These are phyloP conservation scores for Prunus kanzakura DNA, from an alignment of 306 rosid genomes.

Conservation along the genomic window DNA sequence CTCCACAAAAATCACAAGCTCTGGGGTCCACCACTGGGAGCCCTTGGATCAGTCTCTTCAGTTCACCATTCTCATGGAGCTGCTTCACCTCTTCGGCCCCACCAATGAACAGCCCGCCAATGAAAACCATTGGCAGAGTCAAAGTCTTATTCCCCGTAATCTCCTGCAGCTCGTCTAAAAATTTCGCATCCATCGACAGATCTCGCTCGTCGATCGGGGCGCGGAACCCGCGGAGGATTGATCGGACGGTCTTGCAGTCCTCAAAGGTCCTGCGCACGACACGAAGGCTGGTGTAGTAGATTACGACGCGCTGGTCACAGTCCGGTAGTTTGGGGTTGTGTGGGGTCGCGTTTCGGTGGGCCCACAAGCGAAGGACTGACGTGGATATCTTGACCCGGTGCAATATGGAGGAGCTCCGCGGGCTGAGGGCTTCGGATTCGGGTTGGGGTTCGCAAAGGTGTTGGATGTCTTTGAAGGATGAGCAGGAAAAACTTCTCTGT, in stretches of 20 bases:
- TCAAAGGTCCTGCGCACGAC: slow-evolving; percentile 78
- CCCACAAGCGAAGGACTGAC: slow-evolving; percentile 47
- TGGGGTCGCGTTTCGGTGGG: slow-evolving; percentile 5
- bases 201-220: slow-evolving; percentile 82
- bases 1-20: slow-evolving; percentile 63
- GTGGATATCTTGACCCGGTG: slow-evolving; percentile 52
- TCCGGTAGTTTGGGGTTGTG: slow-evolving; percentile 19
- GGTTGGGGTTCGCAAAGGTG: slow-evolving; percentile 38
- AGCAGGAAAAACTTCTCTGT: slow-evolving; percentile 33
- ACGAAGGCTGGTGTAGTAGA: slow-evolving; percentile 82
- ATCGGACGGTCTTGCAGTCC: slow-evolving; percentile 58
- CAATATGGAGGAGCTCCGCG: slow-evolving; percentile 54
- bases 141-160: slow-evolving; percentile 38
- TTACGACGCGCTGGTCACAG: slow-evolving; percentile 45
- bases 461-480: slow-evolving; percentile 75
- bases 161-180: slow-evolving; percentile 50
- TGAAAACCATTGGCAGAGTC: slow-evolving; percentile 63
- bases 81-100: slow-evolving; percentile 61
- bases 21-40: slow-evolving; percentile 42
- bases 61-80: slow-evolving; percentile 61
- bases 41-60: slow-evolving; percentile 47
- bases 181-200: slow-evolving; percentile 61
- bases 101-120: slow-evolving; percentile 59
- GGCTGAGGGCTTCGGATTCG: slow-evolving; percentile 29
- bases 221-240: slow-evolving; percentile 55